Base-by-base conservation (phyloP, 108 stramenopile species). In the Schizochytrium sp. region DNA sequence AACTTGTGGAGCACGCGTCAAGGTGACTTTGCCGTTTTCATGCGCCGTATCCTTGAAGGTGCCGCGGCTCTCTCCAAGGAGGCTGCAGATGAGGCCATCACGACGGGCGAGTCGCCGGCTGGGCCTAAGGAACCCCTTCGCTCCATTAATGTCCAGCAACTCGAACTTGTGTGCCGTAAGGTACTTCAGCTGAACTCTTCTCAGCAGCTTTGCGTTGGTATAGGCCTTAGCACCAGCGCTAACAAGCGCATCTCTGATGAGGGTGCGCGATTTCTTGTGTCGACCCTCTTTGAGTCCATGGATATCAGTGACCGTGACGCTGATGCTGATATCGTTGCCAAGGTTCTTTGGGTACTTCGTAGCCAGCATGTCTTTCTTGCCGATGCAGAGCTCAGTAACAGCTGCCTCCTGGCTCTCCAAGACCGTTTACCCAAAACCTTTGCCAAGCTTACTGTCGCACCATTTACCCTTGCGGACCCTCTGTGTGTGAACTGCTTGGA, bases 301-400 rank as follows among this genome's bases (percentile, higher is more conserved):
- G 76, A 83, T 40, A 55, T 55, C 5, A 83, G 50, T 40, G 76
- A 83, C 76, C 47, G 53, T 38, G 76, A 83, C 28, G 76, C 53
- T 17, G 76, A 83, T 83, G 76, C 40, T 7, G 76, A 83, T 28
- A 83, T 55, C 10, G 55, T 83, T 28, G 53, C 50, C 76, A 55
- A 83, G 28, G 76, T 83, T 10, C 50, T 83, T 2, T 83, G 76
- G 76, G 50, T 83, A 53, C 76, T 83, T 12, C 47, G 53, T 10
- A 83, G 55, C 53, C 76, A 83, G 50, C 53, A 55, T 53, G 76
- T 83, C 76, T 83, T 83, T 83, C 50, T 49, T 38, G 76, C 76
- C 10, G 76, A 83, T 2, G 15, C 10, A 5, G 76, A 83, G 50
- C 76, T 83, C 50, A 55, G 76, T 38, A 55, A 49, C 28, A 83